Conservation (phyloP, 2,329 filamentous ascomycete species). For the Colletotrichum euphorbiae region DNA sequence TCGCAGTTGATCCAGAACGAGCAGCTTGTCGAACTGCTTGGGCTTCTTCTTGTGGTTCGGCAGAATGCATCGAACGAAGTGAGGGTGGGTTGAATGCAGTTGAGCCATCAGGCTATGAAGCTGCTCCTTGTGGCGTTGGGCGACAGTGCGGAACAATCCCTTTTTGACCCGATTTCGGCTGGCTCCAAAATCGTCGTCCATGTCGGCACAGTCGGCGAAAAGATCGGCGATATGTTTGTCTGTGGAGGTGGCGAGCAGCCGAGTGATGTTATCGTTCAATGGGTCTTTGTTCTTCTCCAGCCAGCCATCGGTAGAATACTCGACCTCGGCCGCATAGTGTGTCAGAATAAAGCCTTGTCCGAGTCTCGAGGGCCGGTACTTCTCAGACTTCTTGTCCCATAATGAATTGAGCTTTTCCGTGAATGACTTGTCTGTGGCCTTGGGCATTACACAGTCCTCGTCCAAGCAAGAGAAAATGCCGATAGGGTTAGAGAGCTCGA, state of each 20-base stretch:
- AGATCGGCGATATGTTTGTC: slow-evolving; percentile 86
- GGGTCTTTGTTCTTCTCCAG: slow-evolving; percentile 99
- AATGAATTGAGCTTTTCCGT: slow-evolving; percentile 97
- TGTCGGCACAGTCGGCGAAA: slow-evolving; percentile 88
- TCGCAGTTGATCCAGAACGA: slow-evolving; percentile 97
- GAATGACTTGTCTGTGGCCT: slow-evolving; percentile 95
- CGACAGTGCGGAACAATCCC: slow-evolving; percentile 95
- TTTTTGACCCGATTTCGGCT: slow-evolving; percentile 90
- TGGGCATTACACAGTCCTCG: slow-evolving; percentile 98
- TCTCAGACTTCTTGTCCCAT: slow-evolving; percentile 95
- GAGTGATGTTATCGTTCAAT: slow-evolving; percentile 95
- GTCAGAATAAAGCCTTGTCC: slow-evolving; percentile 95
- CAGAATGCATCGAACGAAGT: slow-evolving; percentile 97
- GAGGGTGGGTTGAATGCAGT: slow-evolving; percentile 94
- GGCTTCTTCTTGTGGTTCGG: slow-evolving; percentile 98
- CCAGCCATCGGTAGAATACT: slow-evolving; percentile 96
- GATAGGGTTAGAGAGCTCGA: slow-evolving; percentile 95
- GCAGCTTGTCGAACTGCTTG: slow-evolving; percentile 88
- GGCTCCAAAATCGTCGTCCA: slow-evolving; percentile 77
- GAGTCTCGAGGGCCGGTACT: slow-evolving; percentile 89
- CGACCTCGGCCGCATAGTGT: slow-evolving; percentile 97
- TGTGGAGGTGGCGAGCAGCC: slow-evolving; percentile 83
- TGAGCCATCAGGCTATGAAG: slow-evolving; percentile 96
- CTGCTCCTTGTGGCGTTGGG: slow-evolving; percentile 97
- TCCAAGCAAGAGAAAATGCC: slow-evolving; percentile 99